Evolutionary conservation across 202 grass and related monocot species (phyloP), one percentile per base, ranked within the genome.

Genomic region (Panicum virgatum): DNA sequence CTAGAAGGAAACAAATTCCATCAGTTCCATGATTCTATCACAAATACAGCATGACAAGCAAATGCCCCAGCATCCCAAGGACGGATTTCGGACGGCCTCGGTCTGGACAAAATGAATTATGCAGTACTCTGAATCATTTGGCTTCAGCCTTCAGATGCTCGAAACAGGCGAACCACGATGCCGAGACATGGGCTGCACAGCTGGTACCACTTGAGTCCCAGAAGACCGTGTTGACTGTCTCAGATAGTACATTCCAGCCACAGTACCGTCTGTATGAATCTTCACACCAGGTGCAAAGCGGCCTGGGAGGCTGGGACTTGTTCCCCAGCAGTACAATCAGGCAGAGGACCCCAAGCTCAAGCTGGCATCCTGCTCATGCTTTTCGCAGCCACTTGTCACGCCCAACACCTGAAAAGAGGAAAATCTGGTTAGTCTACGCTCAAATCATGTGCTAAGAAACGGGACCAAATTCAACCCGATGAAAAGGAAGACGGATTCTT

Each of bases 321-420:
- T 40, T 30, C 42, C 69, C 39, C 39, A 59, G 15, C 48, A 60
- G n/a, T 73, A 26, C 12, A 2, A 38, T 38, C 53, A 58, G 60
- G 82, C 75, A 60, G 61, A 51, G 36, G 32, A 16, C 79, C 68
- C 39, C 1, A 88, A 66, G 60, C 66, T 65, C 77, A 85, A 62
- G 70, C 77, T 40, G 77, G 82, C 63, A 58, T 39, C 37, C 46
- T 73, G 57, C 40, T 27, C 19, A 26, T 61, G 73, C 59, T 82
- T 89, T 51, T 34, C 60, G 26, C 61, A 19, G 78, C 53, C 66
- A 86, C 14, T 57, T 27, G 59, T 8, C 9, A 29, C 25, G 83
- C 25, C 50, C 88, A 69, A 48, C 78, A 54, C 66, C 83, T 53
- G 79, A 68, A 82, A 86, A 68, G 73, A 89, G 66, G 59, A 86